Evolutionary conservation across 495 filamentous ascomycete species (phyloP), one percentile per base, ranked within the genome.

Genomic region (Talaromyces proteolyticus): DNA sequence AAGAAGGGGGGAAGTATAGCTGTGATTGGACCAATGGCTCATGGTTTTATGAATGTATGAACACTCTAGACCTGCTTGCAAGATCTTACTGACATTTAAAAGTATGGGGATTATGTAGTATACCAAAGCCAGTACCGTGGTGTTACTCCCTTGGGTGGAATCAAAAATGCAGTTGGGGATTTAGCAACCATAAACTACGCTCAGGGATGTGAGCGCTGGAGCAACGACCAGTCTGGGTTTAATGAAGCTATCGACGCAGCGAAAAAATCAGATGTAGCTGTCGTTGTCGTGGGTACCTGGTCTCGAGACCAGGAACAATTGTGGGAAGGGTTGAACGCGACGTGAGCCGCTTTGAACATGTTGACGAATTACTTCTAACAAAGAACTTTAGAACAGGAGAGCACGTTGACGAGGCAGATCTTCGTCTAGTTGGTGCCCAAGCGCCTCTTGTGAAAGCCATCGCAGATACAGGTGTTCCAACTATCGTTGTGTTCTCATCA

Each of bases 281-380:
- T 88, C 6, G 82, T 89, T 0, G 70, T 88, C 2, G 84, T 87
- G 0, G 85, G 85, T 38, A 89, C 85, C 23, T 87, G 82, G 85
- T 81, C 77, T n/a, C 75, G 84, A 26, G 85, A 88, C 52, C 84
- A 88, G 57, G 59, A 66, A 22, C 75, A 87, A 55, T 72, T 88
- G 3, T 88, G 84, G 85, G 55, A 67, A 44, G 81, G 82, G 3
- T 56, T 86, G 8, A 88, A 89, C 53, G 84, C 85, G 41, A 80
- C 78, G 63, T 75, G 52, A 54, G 57, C 62, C 39, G 11, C 24
- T 14, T 7, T 22, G 10, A 20, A 4, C 29, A 34, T 4, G 2
- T 10, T 4, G 4, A 34, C 14, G 29, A 34, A 34, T 14, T 34
- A n/a, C n/a, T 34, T 34, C 29, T 34, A 34, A 34, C 29, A 34